These are phyloP conservation scores for Quercus glauca DNA, from an alignment of 306 rosid genomes.

Conservation along the genomic window DNA sequence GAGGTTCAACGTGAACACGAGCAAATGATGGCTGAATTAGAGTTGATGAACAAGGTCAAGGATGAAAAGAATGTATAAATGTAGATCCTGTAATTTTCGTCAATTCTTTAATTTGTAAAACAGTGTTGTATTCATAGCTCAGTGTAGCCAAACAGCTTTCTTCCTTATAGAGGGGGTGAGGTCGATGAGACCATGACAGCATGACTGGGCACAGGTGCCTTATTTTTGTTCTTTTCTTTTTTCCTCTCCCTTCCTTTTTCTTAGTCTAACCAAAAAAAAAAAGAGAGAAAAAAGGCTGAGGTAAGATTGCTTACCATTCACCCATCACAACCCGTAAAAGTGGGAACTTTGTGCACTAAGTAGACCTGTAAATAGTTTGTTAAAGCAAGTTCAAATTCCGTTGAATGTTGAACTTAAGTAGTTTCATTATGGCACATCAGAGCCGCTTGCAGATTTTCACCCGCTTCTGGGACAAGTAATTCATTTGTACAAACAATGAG, in stretches of 20 bases:
- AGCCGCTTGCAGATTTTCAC: too few relatives aligned
- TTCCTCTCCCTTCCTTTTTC: neutral
- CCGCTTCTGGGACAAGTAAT: too few relatives aligned
- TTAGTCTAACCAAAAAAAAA: too few relatives aligned
- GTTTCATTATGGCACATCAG: too few relatives aligned
- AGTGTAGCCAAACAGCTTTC: neutral
- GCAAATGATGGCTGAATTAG: slow-evolving; percentile 43
- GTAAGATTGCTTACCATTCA: too few relatives aligned
- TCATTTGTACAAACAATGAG: too few relatives aligned
- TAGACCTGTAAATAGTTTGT: neutral
- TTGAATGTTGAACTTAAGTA: neutral
- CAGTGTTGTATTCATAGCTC: neutral
- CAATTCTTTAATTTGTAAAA: slow-evolving; percentile 22
- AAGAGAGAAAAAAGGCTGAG: too few relatives aligned
- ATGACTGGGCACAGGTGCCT: neutral
- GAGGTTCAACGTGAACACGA: slow-evolving; percentile 33
- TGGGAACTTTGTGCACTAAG: too few relatives aligned
- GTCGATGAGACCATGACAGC: neutral
- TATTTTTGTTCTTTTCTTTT: neutral
- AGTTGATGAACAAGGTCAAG: slow-evolving; percentile 35
- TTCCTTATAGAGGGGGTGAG: neutral
- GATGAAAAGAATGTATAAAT: slow-evolving; percentile 35
- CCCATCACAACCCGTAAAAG: too few relatives aligned
- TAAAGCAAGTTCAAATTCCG: neutral
- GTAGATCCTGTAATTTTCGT: slow-evolving; percentile 6